Conservation (phyloP, 2,329 filamentous ascomycete genomes). For the Colletotrichum sublineola region DNA sequence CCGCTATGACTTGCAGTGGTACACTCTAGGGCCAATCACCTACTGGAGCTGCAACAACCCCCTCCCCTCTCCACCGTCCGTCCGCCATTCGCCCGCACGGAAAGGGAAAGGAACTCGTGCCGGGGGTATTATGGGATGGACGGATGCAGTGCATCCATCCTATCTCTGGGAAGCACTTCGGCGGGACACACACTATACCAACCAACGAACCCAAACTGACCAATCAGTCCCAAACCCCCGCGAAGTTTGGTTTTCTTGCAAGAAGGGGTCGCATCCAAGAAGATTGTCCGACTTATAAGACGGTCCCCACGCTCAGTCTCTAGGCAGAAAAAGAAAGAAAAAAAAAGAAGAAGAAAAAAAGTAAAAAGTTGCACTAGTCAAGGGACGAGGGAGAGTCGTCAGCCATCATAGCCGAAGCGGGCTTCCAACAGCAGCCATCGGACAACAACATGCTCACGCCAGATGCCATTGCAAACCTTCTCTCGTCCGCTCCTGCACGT, state of each 20-base stretch:
- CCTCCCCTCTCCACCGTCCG: neutral
- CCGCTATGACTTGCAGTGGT: neutral
- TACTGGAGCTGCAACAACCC: neutral
- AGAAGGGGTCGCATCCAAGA: neutral
- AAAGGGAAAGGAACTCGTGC: conserved; percentile 26
- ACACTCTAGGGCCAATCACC: neutral
- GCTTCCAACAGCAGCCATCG: conserved; percentile 17
- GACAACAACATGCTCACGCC: conserved; percentile 15
- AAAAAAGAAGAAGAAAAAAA: neutral
- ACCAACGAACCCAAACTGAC: neutral
- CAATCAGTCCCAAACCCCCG: neutral
- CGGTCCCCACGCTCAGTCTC: neutral
- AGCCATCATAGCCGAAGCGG: conserved; percentile 17
- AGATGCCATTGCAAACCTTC: conserved; percentile 25
- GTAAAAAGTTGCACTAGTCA: neutral
- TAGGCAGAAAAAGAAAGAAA: neutral
- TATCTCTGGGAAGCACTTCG: conserved; percentile 20
- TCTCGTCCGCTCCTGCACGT: conserved; percentile 24
- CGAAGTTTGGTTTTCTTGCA: neutral
- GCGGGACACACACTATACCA: neutral
- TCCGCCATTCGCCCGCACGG: conserved; percentile 6
- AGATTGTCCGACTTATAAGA: neutral
- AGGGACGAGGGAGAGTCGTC: neutral
- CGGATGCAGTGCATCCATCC: conserved; percentile 5
- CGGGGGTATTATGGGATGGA: neutral